Base-by-base conservation (phyloP, 768 basidiomycete genomes). In the Termitomyces eurrhizus region DNA sequence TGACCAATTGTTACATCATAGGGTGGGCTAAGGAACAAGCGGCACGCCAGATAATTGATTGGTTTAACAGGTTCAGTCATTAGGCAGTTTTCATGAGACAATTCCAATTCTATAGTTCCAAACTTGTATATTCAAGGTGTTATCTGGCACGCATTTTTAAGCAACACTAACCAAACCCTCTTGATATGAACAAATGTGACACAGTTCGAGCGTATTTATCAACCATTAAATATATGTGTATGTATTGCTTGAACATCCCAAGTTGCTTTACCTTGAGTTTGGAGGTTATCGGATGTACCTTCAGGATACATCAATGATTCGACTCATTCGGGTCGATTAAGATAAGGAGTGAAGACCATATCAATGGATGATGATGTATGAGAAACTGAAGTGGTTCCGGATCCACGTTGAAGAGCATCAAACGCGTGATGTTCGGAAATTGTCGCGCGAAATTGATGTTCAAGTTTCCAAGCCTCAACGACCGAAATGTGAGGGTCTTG, bases 21-120 rank as follows among this genome's bases (percentile, higher is more conserved):
- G 85, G 83, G 18, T 86, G 83, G 79, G 83, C 82, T 0, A 85
- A 85, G 63, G 85, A 86, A 64, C 80, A 85, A 57, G 80, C 81
- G 7, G 83, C 84, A 3, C 74, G 77, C 1, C 77, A 79, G 42
- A 73, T 84, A 49, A 68, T 81, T 32, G 67, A 66, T 3, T 86
- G 84, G 83, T 85, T 85, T 66, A 69, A 74, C 52, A 71, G 83
- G 36, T 84, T 86, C 48, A 50, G 51, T 41, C 35, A 56, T 13
- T 63, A 42, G 36, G 6, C 21, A 16, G 33, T 4, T 37, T 21
- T 37, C 14, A 26, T 52, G 11, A n/a, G 36, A 26, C 35, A 8
- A 52, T 24, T 7, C 8, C n/a, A 21, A 37, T 37, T 36, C 11
- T 11, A 18, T 35, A 6, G 2, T 35, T 52, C 6, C n/a, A 29